Evolutionary conservation across 1,284 basidiomycete genomes (phyloP), one percentile per base, ranked within the genome.

Genomic region (Trichosporon ovoides): DNA sequence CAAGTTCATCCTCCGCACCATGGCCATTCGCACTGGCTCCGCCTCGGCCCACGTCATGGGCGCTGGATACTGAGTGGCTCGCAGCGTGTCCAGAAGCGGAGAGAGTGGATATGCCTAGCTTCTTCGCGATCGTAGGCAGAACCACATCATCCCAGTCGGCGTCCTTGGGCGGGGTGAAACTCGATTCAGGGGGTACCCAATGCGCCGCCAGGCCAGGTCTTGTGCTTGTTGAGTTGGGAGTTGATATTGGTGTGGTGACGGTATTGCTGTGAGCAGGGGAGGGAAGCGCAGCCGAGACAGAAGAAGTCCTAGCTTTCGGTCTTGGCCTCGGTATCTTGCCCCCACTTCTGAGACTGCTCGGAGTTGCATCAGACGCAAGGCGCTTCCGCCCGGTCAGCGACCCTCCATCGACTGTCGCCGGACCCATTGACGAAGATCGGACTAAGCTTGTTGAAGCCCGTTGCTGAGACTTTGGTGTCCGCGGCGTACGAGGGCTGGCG

Each of bases 41-140:
- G 38, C 50, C 49, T 33, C 38, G 36, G 28, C 48, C 40, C 13
- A 38, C 38, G 28, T 19, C 52, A 7, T 14, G 16, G 4, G 28
- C 51, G 18, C 52, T 34, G 3, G 37, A 6, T 7, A 51, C 20
- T 3, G 36, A 19, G n/a, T 55, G 34, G 46, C 19, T 55, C 43
- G 16, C 11, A 2, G 33, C 38, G 33, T 46, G 19, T 1, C 49
- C 55, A 2, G 43, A 28, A 14, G n/a, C 28, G 16, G 43, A 48
- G 3, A 48, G 24, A n/a, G 43, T 48, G 11, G 50, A 18, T n/a
- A 69, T 65, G 3, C 88, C 89, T 68, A 86, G 86, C 79, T 91
- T 90, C 61, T 87, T 82, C 16, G 90, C 89, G 5, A 93, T 87
- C 3, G 87, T 87, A 10, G 85, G 85, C 11, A 87, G 74, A 2